Conservation (phyloP, 192 early-diverging fungal genomes). For the Cladochytrium replicatum region DNA sequence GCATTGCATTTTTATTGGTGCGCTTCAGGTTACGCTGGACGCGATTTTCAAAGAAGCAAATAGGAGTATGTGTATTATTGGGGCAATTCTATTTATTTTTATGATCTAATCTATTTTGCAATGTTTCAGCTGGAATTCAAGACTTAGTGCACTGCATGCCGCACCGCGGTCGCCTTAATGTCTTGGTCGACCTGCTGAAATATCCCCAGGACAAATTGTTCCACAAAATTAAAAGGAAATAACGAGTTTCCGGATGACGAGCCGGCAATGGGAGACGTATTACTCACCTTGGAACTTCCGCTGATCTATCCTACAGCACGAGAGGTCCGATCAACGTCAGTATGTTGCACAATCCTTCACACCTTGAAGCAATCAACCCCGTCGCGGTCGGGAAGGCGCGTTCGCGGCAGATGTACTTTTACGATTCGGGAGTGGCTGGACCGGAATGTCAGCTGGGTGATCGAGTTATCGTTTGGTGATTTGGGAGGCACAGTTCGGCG, state of each 20-base stretch:
- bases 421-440: constrained; percentile 49
- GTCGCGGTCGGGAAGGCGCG: constrained; percentile 93
- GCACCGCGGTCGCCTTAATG: constrained; percentile 89
- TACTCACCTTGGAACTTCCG: constrained; percentile 70
- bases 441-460: constrained; percentile 81
- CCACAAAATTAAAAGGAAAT: constrained; percentile 87
- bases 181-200: constrained; percentile 79
- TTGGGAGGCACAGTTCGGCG: constrained; percentile 98
- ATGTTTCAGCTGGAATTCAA: constrained; percentile 52
- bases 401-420: constrained; percentile 81
- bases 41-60: constrained; percentile 65
- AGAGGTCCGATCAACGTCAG: constrained; percentile 64
- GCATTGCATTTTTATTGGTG: constrained; percentile 15
- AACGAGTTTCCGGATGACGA: constrained; percentile 72
- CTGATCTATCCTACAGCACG: constrained; percentile 54
- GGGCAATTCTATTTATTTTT: constrained; percentile 1
- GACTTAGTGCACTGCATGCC: constrained; percentile 92
- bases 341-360: constrained; percentile 93
- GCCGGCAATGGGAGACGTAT: constrained; percentile 85
- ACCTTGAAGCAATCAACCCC: constrained; percentile 81
- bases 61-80: constrained; percentile 26
- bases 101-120: constrained; percentile 2
- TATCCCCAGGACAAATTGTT: constrained; percentile 75
- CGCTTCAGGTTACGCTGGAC: constrained; percentile 53
- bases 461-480: constrained; percentile 79